Conservation (phyloP, 1,284 basidiomycete species). For the Grifola frondosa region DNA sequence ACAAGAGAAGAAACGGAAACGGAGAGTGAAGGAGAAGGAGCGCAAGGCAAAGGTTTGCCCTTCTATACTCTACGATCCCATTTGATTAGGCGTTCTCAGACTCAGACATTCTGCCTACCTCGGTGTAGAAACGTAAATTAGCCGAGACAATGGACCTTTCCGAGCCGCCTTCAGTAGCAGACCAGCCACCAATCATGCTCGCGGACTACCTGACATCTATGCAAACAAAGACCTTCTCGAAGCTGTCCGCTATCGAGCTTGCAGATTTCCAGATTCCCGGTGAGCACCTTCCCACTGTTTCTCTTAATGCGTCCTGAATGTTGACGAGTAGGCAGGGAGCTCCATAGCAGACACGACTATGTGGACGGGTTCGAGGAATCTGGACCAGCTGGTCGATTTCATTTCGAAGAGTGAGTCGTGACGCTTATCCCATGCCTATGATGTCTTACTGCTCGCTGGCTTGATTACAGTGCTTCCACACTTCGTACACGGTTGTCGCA, state of each 20-base stretch:
- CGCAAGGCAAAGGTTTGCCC: constrained; percentile 56
- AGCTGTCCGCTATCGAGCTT: constrained; percentile 69
- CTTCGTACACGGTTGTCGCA: constrained; percentile 70
- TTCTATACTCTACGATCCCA: constrained; percentile 15
- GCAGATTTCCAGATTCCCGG: constrained; percentile 73
- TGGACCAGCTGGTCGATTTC: constrained; percentile 70
- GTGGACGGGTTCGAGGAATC: constrained; percentile 67
- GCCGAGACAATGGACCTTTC: constrained; percentile 41
- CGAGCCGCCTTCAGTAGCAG: constrained; percentile 51
- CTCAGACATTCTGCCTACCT: constrained; percentile 6
- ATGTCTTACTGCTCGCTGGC: background rate
- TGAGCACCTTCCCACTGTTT: constrained; percentile 35
- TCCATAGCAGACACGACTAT: constrained; percentile 71
- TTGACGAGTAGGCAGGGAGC: constrained; percentile 59
- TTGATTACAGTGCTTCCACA: constrained; percentile 53
- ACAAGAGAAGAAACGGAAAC: constrained; percentile 63
- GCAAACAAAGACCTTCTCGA: constrained; percentile 64
- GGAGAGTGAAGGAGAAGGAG: constrained; percentile 69
- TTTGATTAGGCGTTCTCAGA: constrained; percentile 14
- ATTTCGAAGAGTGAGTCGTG: constrained; percentile 59
- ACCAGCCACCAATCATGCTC: constrained; percentile 53
- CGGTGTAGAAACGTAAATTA: constrained; percentile 60
- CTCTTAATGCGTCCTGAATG: constrained; percentile 35
- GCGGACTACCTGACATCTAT: constrained; percentile 58
- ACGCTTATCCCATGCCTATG: constrained; percentile 2